Percentiles rank a stretch among this genome's conserved stretches.
phyloP scores from a whole-genome alignment of 164 flowering plant genomes.

The Hamamelis virginiana region DNA sequence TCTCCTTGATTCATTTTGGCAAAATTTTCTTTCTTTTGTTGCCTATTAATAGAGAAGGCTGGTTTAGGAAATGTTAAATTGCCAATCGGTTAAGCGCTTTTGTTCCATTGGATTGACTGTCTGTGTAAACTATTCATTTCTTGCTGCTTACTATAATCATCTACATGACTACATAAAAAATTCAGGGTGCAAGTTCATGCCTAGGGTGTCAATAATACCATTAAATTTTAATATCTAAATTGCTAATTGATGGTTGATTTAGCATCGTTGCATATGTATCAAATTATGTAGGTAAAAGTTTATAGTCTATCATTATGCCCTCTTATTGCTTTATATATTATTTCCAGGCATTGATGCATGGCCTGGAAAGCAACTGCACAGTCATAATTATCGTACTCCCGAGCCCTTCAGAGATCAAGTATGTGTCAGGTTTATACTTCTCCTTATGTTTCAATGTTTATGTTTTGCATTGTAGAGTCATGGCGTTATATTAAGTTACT shows the following conservation, averaged over 20 bases:
- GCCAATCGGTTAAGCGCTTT: too few species aligned
- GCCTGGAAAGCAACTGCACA: constrained; percentile 91
- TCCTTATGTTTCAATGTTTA: not conserved
- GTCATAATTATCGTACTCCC: constrained; percentile 86
- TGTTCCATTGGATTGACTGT: too few species aligned
- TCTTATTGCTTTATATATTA: not conserved
- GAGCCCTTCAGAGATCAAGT: constrained; percentile 73
- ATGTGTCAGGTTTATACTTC: constrained; percentile 19
- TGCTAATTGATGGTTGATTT: not conserved
- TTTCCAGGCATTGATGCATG: constrained; percentile 63
- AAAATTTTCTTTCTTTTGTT: too few species aligned
- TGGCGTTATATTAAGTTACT: not conserved
- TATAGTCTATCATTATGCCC: not conserved
- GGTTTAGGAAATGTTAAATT: too few species aligned
- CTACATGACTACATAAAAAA: too few species aligned
- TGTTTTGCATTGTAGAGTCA: not conserved
- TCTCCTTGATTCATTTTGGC: too few species aligned
- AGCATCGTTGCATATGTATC: not conserved
- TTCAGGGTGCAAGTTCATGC: too few species aligned
- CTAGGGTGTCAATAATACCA: not conserved
- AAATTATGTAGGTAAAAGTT: too few species aligned
- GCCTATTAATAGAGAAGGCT: too few species aligned
- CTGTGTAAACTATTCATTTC: too few species aligned
- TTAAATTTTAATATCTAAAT: not conserved
- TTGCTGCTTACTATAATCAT: too few species aligned